Conservation (phyloP, 2,329 filamentous ascomycete genomes). For the Xylaria sp. region DNA sequence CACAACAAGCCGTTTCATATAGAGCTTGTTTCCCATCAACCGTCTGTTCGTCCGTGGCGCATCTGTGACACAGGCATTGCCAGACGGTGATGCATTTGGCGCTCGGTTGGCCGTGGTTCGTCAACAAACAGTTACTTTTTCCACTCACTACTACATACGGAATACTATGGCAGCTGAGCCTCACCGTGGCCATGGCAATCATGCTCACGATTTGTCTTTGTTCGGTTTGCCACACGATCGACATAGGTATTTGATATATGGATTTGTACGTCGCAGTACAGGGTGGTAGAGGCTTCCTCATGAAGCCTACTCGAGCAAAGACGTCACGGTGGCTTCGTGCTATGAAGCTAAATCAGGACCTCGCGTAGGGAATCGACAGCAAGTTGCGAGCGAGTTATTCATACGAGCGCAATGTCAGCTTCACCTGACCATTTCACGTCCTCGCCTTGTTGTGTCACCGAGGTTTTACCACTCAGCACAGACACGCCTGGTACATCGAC, state of each 20-base stretch:
- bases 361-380: neutral
- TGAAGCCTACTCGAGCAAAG: neutral
- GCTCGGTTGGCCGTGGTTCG: constrained; percentile 1
- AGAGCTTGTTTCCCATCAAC: constrained; percentile 3
- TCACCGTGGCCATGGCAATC: neutral
- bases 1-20: neutral
- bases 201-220: neutral
- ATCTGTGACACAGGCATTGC: constrained; percentile 3
- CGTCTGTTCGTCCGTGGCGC: constrained; percentile 1
- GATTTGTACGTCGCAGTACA: neutral
- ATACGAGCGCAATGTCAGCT: neutral
- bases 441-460: too few species aligned
- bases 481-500: too few species aligned
- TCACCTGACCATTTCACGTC: too few species aligned
- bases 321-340: neutral
- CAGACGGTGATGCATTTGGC: neutral
- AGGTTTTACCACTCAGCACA: too few species aligned
- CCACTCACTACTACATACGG: neutral
- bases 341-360: too few species aligned
- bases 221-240: neutral
- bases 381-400: neutral
- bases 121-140: constrained; percentile 2
- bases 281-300: neutral
- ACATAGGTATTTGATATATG: neutral
- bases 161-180: neutral